These are phyloP conservation scores for Lactarius sanguifluus DNA, from an alignment of 768 basidiomycete species.

Conservation along the genomic window DNA sequence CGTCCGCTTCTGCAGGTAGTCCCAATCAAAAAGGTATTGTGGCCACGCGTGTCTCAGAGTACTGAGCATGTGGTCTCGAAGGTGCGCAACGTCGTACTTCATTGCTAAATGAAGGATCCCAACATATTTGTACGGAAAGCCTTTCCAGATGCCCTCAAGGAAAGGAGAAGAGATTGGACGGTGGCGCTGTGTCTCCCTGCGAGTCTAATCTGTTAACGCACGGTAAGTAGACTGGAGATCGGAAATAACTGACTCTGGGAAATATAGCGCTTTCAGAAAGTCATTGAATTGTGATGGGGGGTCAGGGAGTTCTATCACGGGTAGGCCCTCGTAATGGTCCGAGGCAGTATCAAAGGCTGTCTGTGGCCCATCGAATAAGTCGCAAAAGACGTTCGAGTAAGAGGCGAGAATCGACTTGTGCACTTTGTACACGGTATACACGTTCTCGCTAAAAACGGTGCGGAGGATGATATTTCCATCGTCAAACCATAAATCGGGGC, in stretches of 20 bases:
- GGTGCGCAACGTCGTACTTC: conserved; percentile 20
- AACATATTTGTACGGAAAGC: conserved; percentile 24
- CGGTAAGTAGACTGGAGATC: neutral
- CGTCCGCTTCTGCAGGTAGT: conserved; percentile 23
- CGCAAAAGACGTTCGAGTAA: conserved; percentile 24
- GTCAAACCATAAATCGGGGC: conserved; percentile 27
- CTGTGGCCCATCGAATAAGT: conserved; percentile 22
- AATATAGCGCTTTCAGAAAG: conserved; percentile 26
- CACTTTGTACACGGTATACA: conserved; percentile 21
- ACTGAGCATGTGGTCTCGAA: conserved; percentile 21
- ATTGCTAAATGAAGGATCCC: conserved; percentile 25
- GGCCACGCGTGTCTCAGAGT: conserved; percentile 23
- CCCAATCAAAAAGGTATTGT: conserved; percentile 26
- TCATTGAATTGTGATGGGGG: conserved; percentile 17
- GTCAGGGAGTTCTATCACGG: conserved; percentile 28
- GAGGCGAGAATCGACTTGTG: conserved; percentile 27
- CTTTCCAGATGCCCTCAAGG: conserved; percentile 24
- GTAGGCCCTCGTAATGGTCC: conserved; percentile 25
- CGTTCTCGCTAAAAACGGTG: conserved; percentile 9
- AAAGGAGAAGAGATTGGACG: conserved; percentile 26
- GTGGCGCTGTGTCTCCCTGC: conserved; percentile 24
- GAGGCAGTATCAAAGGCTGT: conserved; percentile 21
- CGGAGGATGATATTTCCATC: conserved; percentile 29
- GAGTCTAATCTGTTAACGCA: neutral
- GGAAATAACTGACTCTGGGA: conserved; percentile 21